Base-by-base conservation (phyloP, 805 yeast genomes). In the Candida quercuum region DNA sequence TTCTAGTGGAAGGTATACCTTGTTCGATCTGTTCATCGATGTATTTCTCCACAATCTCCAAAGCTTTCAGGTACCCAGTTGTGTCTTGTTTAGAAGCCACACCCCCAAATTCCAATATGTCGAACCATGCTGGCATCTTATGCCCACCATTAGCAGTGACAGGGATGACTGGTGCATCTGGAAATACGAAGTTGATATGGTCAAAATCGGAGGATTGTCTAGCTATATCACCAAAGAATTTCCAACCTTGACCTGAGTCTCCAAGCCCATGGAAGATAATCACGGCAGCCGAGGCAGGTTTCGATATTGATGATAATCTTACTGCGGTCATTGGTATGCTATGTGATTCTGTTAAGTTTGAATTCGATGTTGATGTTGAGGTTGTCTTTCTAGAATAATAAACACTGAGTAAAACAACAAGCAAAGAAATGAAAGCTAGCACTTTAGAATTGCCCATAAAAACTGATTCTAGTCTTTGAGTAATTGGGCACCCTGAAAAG, bases 241-340 rank as follows among this genome's bases (percentile, higher is more conserved):
- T 67, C 96, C 96, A 91, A 2, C 97, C 97, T 14, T 71, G 68
- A 5, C 96, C 97, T 0, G 86, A 60, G 58, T 91, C 98, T 9
- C 99, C 99, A 14, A 91, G 67, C 0, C 99, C 98, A 57, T 93
- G 98, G 38, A 86, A 56, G 42, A 89, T 71, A 17, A 89, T 83
- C 24, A 88, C 64, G 1, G 88, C 78, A 1, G 86, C 81, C 1
- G 78, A 65, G 6, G 80, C 73, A 1, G 64, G 61, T 30, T 54
- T 52, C 0, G 45, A 37, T 20, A 46, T 51, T 8, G 69, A 48
- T 6, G 62, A 52, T 11, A 60, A 41, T 40, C 59, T 57, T 4
- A 65, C 49, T 0, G 66, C 61, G 23, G 46, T 54, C 28, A 56
- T 22, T 22, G n/a, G n/a, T n/a, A n/a, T n/a, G n/a, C n/a, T n/a